Base-by-base conservation (phyloP, 257 asterid species). In the Plantago ovata region DNA sequence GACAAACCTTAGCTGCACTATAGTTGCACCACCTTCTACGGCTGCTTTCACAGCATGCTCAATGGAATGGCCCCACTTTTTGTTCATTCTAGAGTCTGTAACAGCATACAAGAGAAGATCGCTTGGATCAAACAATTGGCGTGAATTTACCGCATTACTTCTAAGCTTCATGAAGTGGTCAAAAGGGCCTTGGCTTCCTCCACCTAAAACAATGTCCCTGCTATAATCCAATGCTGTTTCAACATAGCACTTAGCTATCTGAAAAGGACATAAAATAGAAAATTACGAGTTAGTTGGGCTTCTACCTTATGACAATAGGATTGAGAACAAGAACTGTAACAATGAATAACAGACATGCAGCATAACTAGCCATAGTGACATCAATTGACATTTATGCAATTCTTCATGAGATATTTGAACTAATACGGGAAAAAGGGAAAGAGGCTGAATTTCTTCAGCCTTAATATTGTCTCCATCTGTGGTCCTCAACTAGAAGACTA, bases 51-150 rank as follows among this genome's bases (percentile, higher is more conserved):
- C 97, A 14, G 95, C 95, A 72, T 80, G 85, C 18, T 78, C 68
- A 36, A 84, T 73, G 68, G 92, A 82, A 62, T 75, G 98, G 19
- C 87, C 89, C 97, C 95, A 86, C 68, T 66, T 84, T 58, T 73
- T 77, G 78, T 92, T 92, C 96, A 85, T 92, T 75, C 85, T 71
- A 8, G 96, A 76, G 86, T 92, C 98, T 13, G 98, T 92, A 71
- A 92, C 97, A 64, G 96, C 98, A 66, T 92, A 92, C 32, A 92
- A 65, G 70, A 85, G 83, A 73, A 92, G 96, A 69, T 66, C 78
- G 21, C 69, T 79, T 7, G 96, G 94, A 67, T 82, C 77, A 66
- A 92, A 92, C 53, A 74, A 69, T 19, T 49, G 75, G 38, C 70
- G 78, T 62, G 36, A 63, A 28, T 64, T 61, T 61, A 10, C 22